Evolutionary conservation across 208 protist species (phyloP).

Genomic region (Trypanosoma theileri): DNA sequence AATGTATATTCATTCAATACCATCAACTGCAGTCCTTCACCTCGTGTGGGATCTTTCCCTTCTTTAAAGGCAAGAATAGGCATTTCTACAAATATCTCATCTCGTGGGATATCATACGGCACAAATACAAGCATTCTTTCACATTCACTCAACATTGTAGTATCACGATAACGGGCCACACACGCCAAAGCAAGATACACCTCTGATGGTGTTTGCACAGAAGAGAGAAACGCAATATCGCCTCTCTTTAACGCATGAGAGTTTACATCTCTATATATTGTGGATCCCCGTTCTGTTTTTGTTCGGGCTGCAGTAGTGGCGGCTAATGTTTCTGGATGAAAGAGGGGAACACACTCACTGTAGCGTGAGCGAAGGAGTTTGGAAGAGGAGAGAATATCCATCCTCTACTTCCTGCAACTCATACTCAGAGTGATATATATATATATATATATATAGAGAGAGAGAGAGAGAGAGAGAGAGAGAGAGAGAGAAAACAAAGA

Average conservation of each 20-base stretch:
- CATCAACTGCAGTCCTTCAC: conserved; percentile 3
- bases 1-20: conserved; percentile 15
- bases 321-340: background rate
- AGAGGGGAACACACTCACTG: conserved; percentile 12
- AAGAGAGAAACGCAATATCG: conserved; percentile 25
- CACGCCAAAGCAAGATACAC: conserved; percentile 21
- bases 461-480: too few species aligned
- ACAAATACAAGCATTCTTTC: conserved; percentile 19
- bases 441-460: background rate
- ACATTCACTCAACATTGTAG: background rate
- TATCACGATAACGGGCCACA: conserved; percentile 4
- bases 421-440: too few species aligned
- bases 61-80: conserved; percentile 15
- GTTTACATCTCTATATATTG: background rate
- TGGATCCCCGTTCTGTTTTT: too few species aligned
- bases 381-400: conserved; percentile 14
- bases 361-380: conserved; percentile 10
- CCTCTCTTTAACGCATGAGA: too few species aligned
- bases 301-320: too few species aligned
- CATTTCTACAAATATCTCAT: conserved; percentile 25
- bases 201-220: conserved; percentile 15
- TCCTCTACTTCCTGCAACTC: background rate
- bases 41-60: background rate
- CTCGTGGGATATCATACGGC: conserved; percentile 11
- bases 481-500: too few species aligned